Percentiles rank a stretch among this genome's conserved stretches.
These are phyloP conservation scores for Fagus crenata DNA, from an alignment of 306 rosid species.

Conservation along the genomic window DNA sequence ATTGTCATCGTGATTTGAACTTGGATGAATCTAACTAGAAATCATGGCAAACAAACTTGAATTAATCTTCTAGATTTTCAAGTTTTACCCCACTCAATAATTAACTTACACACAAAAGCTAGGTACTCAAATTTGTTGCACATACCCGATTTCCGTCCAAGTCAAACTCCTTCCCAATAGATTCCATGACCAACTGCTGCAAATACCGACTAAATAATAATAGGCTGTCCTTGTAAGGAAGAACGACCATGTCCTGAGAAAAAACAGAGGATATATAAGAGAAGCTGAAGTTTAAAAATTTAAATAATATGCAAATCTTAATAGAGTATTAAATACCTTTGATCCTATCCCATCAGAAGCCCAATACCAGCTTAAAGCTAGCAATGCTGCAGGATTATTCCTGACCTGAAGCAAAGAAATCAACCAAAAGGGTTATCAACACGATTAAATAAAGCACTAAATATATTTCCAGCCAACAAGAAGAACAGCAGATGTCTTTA, in stretches of 20 bases:
- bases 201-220: conserved; percentile 89
- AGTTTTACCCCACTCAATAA: conserved; percentile 10
- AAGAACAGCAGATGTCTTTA: too few species aligned
- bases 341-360: conserved; percentile 94
- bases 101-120: conserved; percentile 6
- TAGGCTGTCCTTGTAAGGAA: conserved; percentile 94
- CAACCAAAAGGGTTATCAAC: conserved; percentile 4
- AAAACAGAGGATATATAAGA: conserved; percentile 26
- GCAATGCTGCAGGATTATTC: conserved; percentile 91
- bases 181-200: conserved; percentile 99
- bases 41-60: conserved; percentile 5
- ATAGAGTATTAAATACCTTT: conserved; percentile 58
- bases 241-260: conserved; percentile 94
- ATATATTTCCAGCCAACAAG: too few species aligned
- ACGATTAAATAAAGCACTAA: too few species aligned
- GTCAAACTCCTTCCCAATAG: conserved; percentile 97
- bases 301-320: conserved; percentile 1
- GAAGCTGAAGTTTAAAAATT: conserved; percentile 6
- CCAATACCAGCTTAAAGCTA: conserved; percentile 97
- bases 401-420: conserved; percentile 47
- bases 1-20: too few species aligned
- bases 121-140: conserved; percentile 13
- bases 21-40: too few species aligned
- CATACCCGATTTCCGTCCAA: conserved; percentile 94
- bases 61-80: conserved; percentile 4